Percentiles rank a stretch among this genome's conserved stretches.
These are phyloP conservation scores for sorghum (Sorghum bicolor) DNA, from an alignment of 176 grass and related monocot genomes.

Conservation along the genomic window DNA sequence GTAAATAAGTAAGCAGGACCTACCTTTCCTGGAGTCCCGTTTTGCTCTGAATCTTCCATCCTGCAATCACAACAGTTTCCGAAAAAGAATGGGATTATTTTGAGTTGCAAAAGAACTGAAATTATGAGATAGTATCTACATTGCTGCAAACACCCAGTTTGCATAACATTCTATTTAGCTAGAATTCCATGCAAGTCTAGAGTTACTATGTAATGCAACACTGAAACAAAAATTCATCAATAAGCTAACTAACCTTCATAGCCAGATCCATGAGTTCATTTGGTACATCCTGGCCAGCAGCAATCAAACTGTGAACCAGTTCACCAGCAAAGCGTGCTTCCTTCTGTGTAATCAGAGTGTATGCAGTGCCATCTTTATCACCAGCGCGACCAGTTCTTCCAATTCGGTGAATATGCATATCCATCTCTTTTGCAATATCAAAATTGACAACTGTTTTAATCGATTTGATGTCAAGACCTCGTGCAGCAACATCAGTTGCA, in stretches of 20 bases:
- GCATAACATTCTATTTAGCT: not conserved
- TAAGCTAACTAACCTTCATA: slow-evolving; percentile 79
- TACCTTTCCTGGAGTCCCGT: slow-evolving; percentile 92
- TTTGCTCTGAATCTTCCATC: slow-evolving; percentile 90
- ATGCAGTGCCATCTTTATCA: slow-evolving; percentile 96
- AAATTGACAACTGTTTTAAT: slow-evolving; percentile 99
- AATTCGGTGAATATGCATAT: slow-evolving; percentile 98
- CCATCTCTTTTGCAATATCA: slow-evolving; percentile 96
- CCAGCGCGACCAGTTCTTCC: slow-evolving; percentile 94
- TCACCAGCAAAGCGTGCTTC: slow-evolving; percentile 92
- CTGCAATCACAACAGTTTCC: slow-evolving; percentile 39
- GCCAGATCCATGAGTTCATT: slow-evolving; percentile 90
- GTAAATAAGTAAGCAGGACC: slow-evolving; percentile 13
- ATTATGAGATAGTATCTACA: not conserved
- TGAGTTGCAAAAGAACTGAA: not conserved
- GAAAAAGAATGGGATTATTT: not conserved
- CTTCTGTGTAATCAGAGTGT: slow-evolving; percentile 88
- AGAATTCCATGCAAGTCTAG: slow-evolving; percentile 4
- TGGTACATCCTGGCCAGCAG: slow-evolving; percentile 81
- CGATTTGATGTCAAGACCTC: slow-evolving; percentile 97
- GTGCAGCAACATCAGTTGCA: slow-evolving; percentile 97
- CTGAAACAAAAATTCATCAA: not conserved
- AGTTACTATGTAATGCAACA: not conserved
- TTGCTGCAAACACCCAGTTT: not conserved
- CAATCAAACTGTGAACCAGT: slow-evolving; percentile 84